Evolutionary conservation across 2,329 filamentous ascomycete genomes (phyloP).

Genomic region (Colletotrichum australisinense): DNA sequence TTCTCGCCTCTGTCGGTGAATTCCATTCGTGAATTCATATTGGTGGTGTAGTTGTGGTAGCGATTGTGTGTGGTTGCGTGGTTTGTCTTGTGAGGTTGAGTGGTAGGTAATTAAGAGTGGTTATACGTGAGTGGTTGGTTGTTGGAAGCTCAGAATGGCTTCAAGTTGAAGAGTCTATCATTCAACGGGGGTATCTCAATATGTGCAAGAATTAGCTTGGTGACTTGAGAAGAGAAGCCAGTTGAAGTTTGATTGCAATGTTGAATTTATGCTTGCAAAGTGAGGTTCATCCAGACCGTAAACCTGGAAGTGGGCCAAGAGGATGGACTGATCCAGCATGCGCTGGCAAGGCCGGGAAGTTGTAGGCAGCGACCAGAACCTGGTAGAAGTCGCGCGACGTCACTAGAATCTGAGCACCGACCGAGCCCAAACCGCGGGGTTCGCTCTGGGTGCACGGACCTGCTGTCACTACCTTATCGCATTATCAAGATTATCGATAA

Average conservation of each 20-base stretch:
- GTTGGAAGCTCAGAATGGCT: constrained; percentile 29
- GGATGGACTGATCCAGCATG: constrained; percentile 30
- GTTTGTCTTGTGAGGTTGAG: neutral
- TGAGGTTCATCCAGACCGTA: constrained; percentile 1
- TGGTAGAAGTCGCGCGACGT: constrained; percentile 39
- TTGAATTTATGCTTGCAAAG: constrained; percentile 28
- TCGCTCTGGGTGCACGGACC: constrained; percentile 1
- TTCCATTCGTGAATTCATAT: constrained; percentile 83
- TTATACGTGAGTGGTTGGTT: neutral
- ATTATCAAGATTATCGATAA: constrained; percentile 17
- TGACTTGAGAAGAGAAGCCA: neutral
- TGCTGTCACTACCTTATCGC: neutral
- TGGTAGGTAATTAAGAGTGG: constrained; percentile 17
- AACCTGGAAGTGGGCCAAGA: constrained; percentile 34
- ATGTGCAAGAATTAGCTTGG: constrained; percentile 10
- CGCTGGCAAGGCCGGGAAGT: constrained; percentile 25
- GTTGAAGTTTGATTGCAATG: neutral
- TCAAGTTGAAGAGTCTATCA: constrained; percentile 34
- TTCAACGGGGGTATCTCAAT: constrained; percentile 30
- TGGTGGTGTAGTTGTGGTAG: constrained; percentile 45
- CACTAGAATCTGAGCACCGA: constrained; percentile 37
- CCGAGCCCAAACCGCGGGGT: constrained; percentile 32
- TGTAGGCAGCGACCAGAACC: constrained; percentile 42
- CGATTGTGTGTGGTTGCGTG: constrained; percentile 33
- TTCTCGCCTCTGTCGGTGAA: constrained; percentile 95